Percentiles rank a stretch among this genome's conserved stretches.
These are phyloP conservation scores for Wickerhamiella bombiphila DNA, from an alignment of 805 yeast species.

Conservation along the genomic window DNA sequence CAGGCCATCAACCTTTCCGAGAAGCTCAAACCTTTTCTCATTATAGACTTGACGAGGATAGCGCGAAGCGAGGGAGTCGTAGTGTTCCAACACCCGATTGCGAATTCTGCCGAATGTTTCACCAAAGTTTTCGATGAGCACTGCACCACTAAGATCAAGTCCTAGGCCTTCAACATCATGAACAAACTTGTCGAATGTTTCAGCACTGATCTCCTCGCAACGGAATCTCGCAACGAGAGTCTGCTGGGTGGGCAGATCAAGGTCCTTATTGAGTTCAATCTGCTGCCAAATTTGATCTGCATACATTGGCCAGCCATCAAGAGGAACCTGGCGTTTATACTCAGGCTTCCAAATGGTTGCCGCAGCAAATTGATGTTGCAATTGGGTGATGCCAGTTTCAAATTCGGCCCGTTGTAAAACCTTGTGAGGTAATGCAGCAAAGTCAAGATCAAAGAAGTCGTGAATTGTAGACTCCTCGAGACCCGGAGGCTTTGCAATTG, in stretches of 20 bases:
- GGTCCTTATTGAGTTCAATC: slow-evolving; percentile 81
- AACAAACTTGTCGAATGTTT: slow-evolving; percentile 34
- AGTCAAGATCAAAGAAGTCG: slow-evolving; percentile 76
- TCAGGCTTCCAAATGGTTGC: slow-evolving; percentile 42
- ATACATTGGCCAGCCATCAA: slow-evolving; percentile 93
- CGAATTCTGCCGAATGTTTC: slow-evolving; percentile 32
- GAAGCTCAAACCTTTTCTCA: slow-evolving; percentile 41
- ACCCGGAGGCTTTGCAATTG: slow-evolving; percentile 57
- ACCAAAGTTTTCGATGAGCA: slow-evolving; percentile 15
- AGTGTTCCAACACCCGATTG: slow-evolving; percentile 33
- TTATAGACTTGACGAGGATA: slow-evolving; percentile 54
- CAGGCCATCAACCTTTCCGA: slow-evolving; percentile 31
- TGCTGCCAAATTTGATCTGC: slow-evolving; percentile 89
- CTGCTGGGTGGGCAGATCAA: slow-evolving; percentile 94
- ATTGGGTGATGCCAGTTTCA: slow-evolving; percentile 36
- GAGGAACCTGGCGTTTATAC: slow-evolving; percentile 75
- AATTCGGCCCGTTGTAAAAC: slow-evolving; percentile 65
- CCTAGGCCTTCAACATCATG: slow-evolving; percentile 23
- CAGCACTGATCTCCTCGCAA: slow-evolving; percentile 72
- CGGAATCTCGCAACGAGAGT: slow-evolving; percentile 85
- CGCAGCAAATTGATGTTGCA: slow-evolving; percentile 47
- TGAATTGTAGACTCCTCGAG: slow-evolving; percentile 38
- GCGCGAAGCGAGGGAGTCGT: slow-evolving; percentile 61
- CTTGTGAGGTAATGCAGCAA: slow-evolving; percentile 74
- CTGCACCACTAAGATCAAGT: slow-evolving; percentile 15